A percentile compares a stretch with the other conserved stretches of the same genome.
Evolutionary conservation across 441 rosid genomes (phyloP).

Genomic region (Theobroma grandiflorum): DNA sequence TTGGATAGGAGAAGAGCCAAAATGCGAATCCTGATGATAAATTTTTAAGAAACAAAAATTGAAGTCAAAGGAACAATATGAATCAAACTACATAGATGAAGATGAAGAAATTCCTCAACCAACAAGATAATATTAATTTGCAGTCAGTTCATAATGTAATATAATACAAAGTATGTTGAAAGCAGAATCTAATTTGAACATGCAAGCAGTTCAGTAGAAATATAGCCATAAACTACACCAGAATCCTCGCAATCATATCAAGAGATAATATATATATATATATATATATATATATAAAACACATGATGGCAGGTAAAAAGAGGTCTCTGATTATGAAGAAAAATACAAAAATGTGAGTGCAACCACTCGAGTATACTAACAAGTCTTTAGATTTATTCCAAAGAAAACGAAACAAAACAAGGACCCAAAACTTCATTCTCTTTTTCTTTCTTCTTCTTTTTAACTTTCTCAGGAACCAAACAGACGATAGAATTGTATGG

Average conservation of each 20-base stretch:
- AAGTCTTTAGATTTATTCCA: too few species aligned
- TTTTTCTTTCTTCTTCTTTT: not conserved
- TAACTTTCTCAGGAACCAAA: slow-evolving; percentile 3
- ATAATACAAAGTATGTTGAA: not conserved
- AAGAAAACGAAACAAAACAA: not conserved
- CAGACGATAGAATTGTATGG: not conserved
- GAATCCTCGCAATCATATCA: not conserved
- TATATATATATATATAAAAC: not conserved
- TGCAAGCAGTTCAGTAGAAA: not conserved
- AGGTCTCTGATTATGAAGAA: not conserved
- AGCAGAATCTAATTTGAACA: not conserved
- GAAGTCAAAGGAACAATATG: too few species aligned
- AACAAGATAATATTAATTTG: not conserved
- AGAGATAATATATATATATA: not conserved
- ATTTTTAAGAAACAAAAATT: not conserved
- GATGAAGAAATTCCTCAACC: not conserved
- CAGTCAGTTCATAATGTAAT: not conserved
- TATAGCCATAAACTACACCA: not conserved
- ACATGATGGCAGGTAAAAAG: not conserved
- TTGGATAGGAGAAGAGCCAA: too few species aligned
- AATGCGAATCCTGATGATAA: not conserved
- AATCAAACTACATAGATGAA: not conserved
- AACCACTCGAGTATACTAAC: not conserved
- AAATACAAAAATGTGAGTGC: not conserved
- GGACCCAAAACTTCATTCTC: not conserved